Evolutionary conservation across 306 rosid species (phyloP), one percentile per base, ranked within the genome.

Genomic region (Fragaria ananassa): DNA sequence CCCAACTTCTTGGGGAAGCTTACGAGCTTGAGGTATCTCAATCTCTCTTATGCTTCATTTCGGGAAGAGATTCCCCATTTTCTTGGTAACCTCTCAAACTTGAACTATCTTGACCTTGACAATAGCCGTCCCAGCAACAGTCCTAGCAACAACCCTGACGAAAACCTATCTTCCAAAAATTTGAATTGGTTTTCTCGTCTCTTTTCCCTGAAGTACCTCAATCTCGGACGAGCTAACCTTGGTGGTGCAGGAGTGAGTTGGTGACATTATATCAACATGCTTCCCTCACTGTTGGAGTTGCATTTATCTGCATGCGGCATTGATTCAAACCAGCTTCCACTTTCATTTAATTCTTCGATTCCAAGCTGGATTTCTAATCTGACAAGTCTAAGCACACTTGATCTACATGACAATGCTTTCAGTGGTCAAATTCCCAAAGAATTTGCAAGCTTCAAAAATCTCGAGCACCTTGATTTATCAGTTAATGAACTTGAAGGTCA

Each of bases 1-100:
- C 63, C 34, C 27, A 54, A 21, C 49, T 57, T 57, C 34, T 3
- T 21, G 0, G 82, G 82, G 27, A 71, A 81, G 42, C 15, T 85
- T 10, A 11, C 65, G 39, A 85, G 78, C 56, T 60, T 87, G 73
- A 74, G 71, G 15, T 80, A 87, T 56, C 68, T 29, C 31, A 29
- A 2, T 29, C 31, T 29, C 0, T 29, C 31, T 0, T 29, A 29
- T 29, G 31, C 31, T 29, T 0, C 31, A 29, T 29, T 29, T 29
- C 0, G 0, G 0, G 31, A 3, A 29, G 31, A 2, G 31, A 29
- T 29, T 29, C 31, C 31, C 3, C 0, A 29, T 29, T 29, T 29
- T 29, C 31, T 29, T 29, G 31, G 31, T 29, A 29, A 29, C 31
- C 31, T 29, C 31, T 29, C 31, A 29, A 29, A 29, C 31, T 29